phyloP scores from a whole-genome alignment of 2,329 filamentous ascomycete species.

The Aspergillus texensis region DNA sequence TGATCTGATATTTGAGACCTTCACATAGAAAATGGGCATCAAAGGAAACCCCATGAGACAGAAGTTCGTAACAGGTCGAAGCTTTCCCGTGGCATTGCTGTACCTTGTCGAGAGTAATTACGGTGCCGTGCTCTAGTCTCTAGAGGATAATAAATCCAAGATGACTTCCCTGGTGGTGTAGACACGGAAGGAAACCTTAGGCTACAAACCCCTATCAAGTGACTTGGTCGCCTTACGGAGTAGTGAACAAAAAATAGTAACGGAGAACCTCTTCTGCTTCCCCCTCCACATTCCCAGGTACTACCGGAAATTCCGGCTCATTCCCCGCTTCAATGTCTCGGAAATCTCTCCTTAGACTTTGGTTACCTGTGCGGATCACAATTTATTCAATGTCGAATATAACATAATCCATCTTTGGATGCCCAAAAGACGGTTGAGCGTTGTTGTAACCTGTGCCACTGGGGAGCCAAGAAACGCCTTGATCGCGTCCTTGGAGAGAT shows the following conservation, averaged over 20 bases:
- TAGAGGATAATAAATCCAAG: not conserved
- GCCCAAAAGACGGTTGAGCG: not conserved
- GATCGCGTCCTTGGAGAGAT: not conserved
- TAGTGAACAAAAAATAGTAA: constrained; percentile 3
- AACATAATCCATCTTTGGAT: not conserved
- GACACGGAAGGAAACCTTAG: not conserved
- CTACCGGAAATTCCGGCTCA: not conserved
- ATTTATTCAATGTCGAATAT: not conserved
- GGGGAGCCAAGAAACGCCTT: not conserved
- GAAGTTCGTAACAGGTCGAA: not conserved
- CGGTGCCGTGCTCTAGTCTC: not conserved
- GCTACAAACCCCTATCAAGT: not conserved
- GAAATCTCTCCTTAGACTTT: not conserved
- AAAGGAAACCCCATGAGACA: not conserved
- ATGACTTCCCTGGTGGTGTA: too few relatives aligned
- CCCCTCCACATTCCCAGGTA: not conserved
- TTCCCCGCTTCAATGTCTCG: not conserved
- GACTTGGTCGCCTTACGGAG: not conserved
- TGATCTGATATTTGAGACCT: not conserved
- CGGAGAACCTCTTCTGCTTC: not conserved
- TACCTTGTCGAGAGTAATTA: not conserved
- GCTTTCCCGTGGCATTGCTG: not conserved
- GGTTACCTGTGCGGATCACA: constrained; percentile 1
- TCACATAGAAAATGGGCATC: not conserved
- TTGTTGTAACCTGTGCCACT: not conserved